A percentile compares a stretch with the other conserved stretches of the same genome.
These are phyloP conservation scores for Saururus chinensis DNA, from an alignment of 164 flowering plant species.

Conservation along the genomic window DNA sequence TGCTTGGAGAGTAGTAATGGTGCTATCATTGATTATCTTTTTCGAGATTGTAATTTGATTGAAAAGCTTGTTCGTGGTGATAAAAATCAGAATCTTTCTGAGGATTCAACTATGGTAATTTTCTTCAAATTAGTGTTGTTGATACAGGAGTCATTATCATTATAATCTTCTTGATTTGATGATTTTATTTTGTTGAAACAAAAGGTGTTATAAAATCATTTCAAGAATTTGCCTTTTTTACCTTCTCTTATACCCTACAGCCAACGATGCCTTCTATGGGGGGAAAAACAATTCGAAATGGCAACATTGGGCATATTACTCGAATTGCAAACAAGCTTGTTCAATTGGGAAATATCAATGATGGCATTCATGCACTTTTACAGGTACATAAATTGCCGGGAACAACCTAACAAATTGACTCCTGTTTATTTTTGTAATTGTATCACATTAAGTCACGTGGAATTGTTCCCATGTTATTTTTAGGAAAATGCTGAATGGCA, in stretches of 20 bases:
- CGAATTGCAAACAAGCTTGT: slow-evolving; percentile 77
- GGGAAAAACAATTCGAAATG: slow-evolving; percentile 54
- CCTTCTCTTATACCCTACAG: slow-evolving; percentile 25
- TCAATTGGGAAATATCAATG: slow-evolving; percentile 52
- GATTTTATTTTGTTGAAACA: background rate
- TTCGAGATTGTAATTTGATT: slow-evolving; percentile 60
- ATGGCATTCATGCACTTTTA: slow-evolving; percentile 44
- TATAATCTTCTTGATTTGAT: background rate
- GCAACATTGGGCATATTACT: slow-evolving; percentile 82
- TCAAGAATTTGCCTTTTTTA: background rate
- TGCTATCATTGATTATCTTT: slow-evolving; percentile 54
- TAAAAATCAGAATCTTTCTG: slow-evolving; percentile 37
- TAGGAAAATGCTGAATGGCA: slow-evolving; percentile 72
- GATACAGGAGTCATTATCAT: background rate
- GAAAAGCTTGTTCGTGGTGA: slow-evolving; percentile 59
- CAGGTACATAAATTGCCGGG: slow-evolving; percentile 32
- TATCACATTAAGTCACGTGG: background rate
- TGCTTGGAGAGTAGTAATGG: slow-evolving; percentile 75
- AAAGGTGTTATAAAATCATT: background rate
- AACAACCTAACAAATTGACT: no score
- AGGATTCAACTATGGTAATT: slow-evolving; percentile 42
- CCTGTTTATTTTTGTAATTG: background rate
- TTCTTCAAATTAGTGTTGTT: background rate
- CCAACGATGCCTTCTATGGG: slow-evolving; percentile 67
- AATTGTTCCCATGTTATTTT: background rate